These are phyloP conservation scores for Neospora caninum DNA, from an alignment of 169 alveolate species.

Conservation along the genomic window DNA sequence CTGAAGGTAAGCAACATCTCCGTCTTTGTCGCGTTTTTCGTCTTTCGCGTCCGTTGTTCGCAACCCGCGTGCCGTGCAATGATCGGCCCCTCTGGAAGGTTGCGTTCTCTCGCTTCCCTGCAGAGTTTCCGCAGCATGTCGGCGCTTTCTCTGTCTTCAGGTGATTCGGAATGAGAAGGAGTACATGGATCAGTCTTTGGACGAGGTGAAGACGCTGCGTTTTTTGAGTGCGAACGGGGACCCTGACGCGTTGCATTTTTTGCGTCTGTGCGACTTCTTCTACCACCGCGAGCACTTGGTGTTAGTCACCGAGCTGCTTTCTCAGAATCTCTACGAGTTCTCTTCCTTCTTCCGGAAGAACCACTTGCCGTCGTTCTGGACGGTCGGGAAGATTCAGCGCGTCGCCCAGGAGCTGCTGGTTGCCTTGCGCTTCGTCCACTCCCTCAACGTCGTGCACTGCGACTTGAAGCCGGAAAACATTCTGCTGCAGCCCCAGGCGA, in stretches of 20 bases:
- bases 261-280: conserved; percentile 87
- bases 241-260: conserved; percentile 81
- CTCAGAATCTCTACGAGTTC: conserved; percentile 76
- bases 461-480: conserved; percentile 97
- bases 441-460: conserved; percentile 88
- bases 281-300: conserved; percentile 94
- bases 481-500: conserved; percentile 59
- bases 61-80: too few relatives aligned
- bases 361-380: conserved; percentile 53
- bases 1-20: conserved; percentile 36
- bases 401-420: conserved; percentile 79
- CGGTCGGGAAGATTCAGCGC: conserved; percentile 43
- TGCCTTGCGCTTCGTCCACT: conserved; percentile 83
- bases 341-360: conserved; percentile 50
- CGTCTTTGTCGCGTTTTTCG: not conserved
- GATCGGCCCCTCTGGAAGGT: too few relatives aligned
- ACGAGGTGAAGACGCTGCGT: conserved; percentile 90
- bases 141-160: conserved; percentile 86
- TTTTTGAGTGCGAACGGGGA: conserved; percentile 85
- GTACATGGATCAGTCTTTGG: conserved; percentile 91
- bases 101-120: too few relatives aligned
- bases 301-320: conserved; percentile 93
- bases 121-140: not conserved
- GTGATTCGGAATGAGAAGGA: conserved; percentile 94
- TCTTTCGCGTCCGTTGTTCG: too few relatives aligned